Conservation (phyloP, 345 rosid genomes). For the Pistacia atlantica region DNA sequence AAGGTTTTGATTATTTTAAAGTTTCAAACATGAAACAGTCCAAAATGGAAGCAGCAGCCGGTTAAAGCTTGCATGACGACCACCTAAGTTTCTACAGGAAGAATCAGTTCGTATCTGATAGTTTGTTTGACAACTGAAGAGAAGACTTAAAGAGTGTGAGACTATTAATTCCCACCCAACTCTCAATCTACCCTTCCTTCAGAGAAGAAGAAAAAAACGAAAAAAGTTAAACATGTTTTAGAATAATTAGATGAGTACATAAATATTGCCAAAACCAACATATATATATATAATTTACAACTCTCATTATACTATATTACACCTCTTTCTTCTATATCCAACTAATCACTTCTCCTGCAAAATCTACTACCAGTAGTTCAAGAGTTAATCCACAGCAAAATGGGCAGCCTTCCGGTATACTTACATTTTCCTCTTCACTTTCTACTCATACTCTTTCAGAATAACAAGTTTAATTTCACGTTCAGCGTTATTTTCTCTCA, state of each 20-base stretch:
- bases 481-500: no score
- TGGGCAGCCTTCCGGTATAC: conserved; percentile 17
- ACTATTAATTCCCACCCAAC: not conserved
- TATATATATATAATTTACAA: not conserved
- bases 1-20: no score
- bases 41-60: no score
- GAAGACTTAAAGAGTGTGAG: no score
- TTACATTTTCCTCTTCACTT: not conserved
- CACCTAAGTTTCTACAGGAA: not conserved
- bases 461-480: no score
- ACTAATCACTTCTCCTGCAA: not conserved
- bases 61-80: no score
- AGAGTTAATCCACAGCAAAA: not conserved
- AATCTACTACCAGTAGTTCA: not conserved
- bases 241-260: no score
- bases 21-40: no score
- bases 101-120: not conserved
- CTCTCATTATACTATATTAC: not conserved
- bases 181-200: not conserved
- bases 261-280: no score
- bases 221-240: no score
- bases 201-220: no score
- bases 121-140: not conserved
- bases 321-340: not conserved
- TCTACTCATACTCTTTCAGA: not conserved